Evolutionary conservation across 1,284 basidiomycete genomes (phyloP).

Genomic region (Ceratobasidium sp.): DNA sequence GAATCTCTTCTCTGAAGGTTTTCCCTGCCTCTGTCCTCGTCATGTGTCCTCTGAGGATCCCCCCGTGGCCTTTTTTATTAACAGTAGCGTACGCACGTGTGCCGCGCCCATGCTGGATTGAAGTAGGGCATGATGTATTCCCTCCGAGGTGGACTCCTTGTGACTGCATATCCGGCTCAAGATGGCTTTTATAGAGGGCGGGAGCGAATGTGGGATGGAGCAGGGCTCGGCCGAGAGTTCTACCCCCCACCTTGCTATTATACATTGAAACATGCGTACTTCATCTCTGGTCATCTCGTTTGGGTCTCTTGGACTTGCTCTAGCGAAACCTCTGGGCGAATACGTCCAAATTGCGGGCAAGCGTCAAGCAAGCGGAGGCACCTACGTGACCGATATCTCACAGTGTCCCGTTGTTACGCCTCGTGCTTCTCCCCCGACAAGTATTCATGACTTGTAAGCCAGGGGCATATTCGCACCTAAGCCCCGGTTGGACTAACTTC

Average conservation of each 20-base stretch:
- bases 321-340: neutral
- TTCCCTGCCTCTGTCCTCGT: neutral
- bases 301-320: neutral
- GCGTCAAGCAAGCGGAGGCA: constrained; percentile 19
- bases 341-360: neutral
- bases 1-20: neutral
- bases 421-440: constrained; percentile 32
- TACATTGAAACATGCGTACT: neutral
- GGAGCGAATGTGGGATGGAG: too few species aligned
- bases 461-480: neutral
- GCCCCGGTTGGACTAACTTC: neutral
- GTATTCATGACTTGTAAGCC: constrained; percentile 47
- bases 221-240: neutral
- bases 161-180: neutral
- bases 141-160: neutral
- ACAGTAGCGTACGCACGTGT: neutral
- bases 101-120: neutral
- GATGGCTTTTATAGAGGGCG: neutral
- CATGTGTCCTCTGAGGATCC: neutral
- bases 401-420: constrained; percentile 43
- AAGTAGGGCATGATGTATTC: neutral
- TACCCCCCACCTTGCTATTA: neutral
- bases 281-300: neutral
- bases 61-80: neutral
- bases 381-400: constrained; percentile 44